Conservation (phyloP, 176 grass and related monocot genomes). For the Avena atlantica region DNA sequence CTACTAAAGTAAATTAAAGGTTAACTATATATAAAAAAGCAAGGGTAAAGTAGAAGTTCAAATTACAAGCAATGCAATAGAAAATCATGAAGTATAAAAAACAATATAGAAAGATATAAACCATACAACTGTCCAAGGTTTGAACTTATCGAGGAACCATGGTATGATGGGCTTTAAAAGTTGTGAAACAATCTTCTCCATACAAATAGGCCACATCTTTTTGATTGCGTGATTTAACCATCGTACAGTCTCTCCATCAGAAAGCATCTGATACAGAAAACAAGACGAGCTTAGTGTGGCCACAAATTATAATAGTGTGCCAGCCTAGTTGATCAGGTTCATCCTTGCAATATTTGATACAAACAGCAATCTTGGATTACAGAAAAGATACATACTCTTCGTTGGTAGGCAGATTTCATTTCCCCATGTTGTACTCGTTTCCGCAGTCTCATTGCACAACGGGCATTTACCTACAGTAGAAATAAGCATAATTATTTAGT, state of each 20-base stretch:
- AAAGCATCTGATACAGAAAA: constrained; percentile 81
- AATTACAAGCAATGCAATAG: constrained; percentile 1
- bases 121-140: constrained; percentile 90
- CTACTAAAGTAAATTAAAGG: constrained; percentile 19
- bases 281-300: constrained; percentile 29
- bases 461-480: constrained; percentile 69
- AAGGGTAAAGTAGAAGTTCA: constrained; percentile 27
- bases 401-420: constrained; percentile 80
- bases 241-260: constrained; percentile 85
- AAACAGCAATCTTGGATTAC: constrained; percentile 35
- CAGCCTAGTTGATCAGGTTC: constrained; percentile 13
- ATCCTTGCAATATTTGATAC: constrained; percentile 24
- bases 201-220: constrained; percentile 97
- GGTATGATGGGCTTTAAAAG: constrained; percentile 89
- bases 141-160: constrained; percentile 97
- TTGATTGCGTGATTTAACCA: constrained; percentile 92
- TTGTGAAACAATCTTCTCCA: constrained; percentile 90
- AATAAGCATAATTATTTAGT: constrained; percentile 28
- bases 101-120: constrained; percentile 40
- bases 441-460: constrained; percentile 63
- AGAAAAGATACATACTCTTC: constrained; percentile 64
- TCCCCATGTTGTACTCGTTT: constrained; percentile 77
- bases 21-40: constrained; percentile 21
- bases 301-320: not conserved
- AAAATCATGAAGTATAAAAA: constrained; percentile 20